These are phyloP conservation scores for Podospora australis DNA, from an alignment of 495 filamentous ascomycete genomes.

Conservation along the genomic window DNA sequence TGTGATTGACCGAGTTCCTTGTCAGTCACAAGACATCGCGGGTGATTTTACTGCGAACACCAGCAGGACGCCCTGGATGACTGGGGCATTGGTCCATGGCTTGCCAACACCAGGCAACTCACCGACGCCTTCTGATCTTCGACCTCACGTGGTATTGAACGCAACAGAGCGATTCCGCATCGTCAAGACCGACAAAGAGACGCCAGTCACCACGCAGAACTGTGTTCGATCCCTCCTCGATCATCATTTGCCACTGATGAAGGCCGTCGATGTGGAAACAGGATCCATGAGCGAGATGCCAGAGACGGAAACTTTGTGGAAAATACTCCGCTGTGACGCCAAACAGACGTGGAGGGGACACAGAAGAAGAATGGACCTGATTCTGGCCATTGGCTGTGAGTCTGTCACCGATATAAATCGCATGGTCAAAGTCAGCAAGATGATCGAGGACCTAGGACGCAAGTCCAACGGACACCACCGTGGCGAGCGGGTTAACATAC, in stretches of 20 bases:
- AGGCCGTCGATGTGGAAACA: too few species aligned
- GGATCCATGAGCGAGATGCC: too few species aligned
- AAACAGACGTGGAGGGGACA: slow-evolving; percentile 12
- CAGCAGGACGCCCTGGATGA: neutral
- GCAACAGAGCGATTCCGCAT: slow-evolving; percentile 25
- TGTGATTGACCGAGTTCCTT: too few species aligned
- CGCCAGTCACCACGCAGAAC: slow-evolving; percentile 39
- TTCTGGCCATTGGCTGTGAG: slow-evolving; percentile 40
- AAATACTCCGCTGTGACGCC: slow-evolving; percentile 25
- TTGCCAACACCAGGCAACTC: slow-evolving; percentile 14
- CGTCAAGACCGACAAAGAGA: slow-evolving; percentile 27
- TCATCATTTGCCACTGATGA: slow-evolving; percentile 23
- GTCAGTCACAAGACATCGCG: neutral
- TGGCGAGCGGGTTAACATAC: slow-evolving; percentile 36
- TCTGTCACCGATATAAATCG: slow-evolving; percentile 30
- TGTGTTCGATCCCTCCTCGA: slow-evolving; percentile 33
- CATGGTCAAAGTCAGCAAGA: slow-evolving; percentile 26
- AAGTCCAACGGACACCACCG: slow-evolving; percentile 28
- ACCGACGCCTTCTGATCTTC: slow-evolving; percentile 8
- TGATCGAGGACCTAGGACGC: slow-evolving; percentile 38
- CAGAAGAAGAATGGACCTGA: slow-evolving; percentile 32
- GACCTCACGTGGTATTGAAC: slow-evolving; percentile 14
- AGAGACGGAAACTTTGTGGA: slow-evolving; percentile 23
- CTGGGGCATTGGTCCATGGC: slow-evolving; percentile 6
- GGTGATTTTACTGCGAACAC: slow-evolving; percentile 7